These are phyloP conservation scores for Arctostaphylos glauca DNA, from an alignment of 148 eudicot genomes.

Conservation along the genomic window DNA sequence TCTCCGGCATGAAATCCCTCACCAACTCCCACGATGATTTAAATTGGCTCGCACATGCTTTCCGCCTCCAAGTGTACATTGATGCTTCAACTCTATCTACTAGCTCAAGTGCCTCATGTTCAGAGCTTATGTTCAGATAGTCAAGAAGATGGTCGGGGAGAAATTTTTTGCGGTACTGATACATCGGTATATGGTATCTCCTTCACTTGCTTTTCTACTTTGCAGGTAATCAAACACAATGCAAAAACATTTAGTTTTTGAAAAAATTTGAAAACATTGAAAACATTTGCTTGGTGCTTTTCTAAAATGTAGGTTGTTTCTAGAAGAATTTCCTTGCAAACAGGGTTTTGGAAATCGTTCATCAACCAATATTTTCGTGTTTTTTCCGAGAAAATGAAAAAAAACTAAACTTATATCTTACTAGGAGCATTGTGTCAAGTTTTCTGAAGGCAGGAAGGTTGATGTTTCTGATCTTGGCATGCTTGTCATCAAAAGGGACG, in stretches of 20 bases:
- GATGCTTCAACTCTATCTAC: conserved; percentile 92
- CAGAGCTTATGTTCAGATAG: conserved; percentile 62
- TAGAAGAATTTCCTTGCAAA: too few relatives aligned
- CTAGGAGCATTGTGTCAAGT: conserved; percentile 87
- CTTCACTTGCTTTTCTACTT: conserved; percentile 82
- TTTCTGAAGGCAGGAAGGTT: conserved; percentile 87
- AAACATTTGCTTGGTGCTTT: background rate
- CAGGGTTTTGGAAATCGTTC: background rate
- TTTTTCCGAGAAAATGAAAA: background rate
- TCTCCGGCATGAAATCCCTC: conserved; percentile 55
- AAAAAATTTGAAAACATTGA: background rate
- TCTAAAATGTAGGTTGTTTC: background rate
- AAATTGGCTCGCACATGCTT: conserved; percentile 58
- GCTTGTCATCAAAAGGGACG: conserved; percentile 59
- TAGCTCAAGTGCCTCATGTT: conserved; percentile 89
- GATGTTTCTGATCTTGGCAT: conserved; percentile 73
- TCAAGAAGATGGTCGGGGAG: conserved; percentile 66
- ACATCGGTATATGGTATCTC: conserved; percentile 77
- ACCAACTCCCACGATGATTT: conserved; percentile 80
- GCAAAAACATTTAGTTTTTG: background rate
- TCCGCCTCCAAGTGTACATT: conserved; percentile 80
- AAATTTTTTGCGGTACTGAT: conserved; percentile 65
- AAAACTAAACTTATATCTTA: conserved; percentile 28
- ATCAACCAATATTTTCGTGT: background rate
- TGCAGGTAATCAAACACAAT: conserved; percentile 28